phyloP scores from a whole-genome alignment of 768 basidiomycete genomes.

The Mycena latifolia region DNA sequence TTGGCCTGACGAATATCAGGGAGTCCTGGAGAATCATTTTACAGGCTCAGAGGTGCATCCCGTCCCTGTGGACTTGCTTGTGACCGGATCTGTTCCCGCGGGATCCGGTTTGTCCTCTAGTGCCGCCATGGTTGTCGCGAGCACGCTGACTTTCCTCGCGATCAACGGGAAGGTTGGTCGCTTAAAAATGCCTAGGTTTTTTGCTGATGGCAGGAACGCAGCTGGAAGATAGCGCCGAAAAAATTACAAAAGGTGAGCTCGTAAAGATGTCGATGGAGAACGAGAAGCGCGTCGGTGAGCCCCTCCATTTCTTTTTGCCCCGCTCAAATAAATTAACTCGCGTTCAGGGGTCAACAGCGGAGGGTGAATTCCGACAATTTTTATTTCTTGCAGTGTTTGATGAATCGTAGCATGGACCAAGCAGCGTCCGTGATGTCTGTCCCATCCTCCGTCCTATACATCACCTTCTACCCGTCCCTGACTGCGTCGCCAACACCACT shows the following conservation, averaged over 20 bases:
- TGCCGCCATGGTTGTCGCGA: constrained; percentile 92
- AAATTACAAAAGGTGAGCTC: constrained; percentile 74
- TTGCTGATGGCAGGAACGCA: constrained; percentile 20
- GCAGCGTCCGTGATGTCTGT: constrained; percentile 87
- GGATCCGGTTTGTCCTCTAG: constrained; percentile 91
- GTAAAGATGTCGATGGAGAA: constrained; percentile 87
- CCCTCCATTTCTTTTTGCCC: background rate
- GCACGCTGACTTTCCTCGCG: constrained; percentile 83
- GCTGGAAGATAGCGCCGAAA: constrained; percentile 38
- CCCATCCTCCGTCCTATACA: constrained; percentile 78
- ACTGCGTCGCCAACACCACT: constrained; percentile 76
- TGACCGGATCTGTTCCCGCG: constrained; percentile 86
- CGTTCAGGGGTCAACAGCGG: constrained; percentile 74
- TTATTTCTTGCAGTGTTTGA: constrained; percentile 8
- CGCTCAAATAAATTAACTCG: background rate
- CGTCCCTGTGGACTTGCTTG: constrained; percentile 76
- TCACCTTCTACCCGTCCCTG: constrained; percentile 85
- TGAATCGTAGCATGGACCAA: constrained; percentile 81
- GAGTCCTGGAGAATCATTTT: constrained; percentile 77
- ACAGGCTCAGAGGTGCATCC: constrained; percentile 50
- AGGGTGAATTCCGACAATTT: constrained; percentile 58
- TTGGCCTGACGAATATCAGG: constrained; percentile 51
- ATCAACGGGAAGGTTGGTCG: constrained; percentile 74
- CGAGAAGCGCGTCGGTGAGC: constrained; percentile 76
- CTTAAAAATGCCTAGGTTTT: constrained; percentile 25